Conservation (phyloP, 768 basidiomycete species). For the Amylocystis lapponica region DNA sequence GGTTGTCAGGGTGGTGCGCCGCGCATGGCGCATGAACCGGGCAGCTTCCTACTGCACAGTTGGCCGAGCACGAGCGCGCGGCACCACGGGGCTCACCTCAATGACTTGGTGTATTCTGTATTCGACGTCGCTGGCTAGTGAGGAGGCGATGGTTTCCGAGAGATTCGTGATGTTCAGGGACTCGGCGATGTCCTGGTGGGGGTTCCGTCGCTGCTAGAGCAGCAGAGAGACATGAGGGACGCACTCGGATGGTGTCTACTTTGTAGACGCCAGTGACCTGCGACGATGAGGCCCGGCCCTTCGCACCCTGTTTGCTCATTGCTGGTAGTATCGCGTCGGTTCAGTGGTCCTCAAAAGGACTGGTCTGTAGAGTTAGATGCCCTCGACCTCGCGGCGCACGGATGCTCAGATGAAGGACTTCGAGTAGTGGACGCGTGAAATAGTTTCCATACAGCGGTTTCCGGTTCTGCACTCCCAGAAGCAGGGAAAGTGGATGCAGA, state of each 20-base stretch:
- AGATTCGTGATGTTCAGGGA: slow-evolving; percentile 72
- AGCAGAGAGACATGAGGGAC: slow-evolving; percentile 9
- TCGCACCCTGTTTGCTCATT: slow-evolving; percentile 17
- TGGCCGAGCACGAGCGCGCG: background rate
- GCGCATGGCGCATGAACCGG: slow-evolving; percentile 93
- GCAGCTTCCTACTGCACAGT: slow-evolving; percentile 69
- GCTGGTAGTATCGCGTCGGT: no score
- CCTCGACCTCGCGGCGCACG: no score
- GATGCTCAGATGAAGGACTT: no score
- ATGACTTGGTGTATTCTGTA: slow-evolving; percentile 94
- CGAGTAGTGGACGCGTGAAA: no score
- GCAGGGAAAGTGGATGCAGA: no score
- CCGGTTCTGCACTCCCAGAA: no score
- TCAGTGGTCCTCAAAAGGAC: no score
- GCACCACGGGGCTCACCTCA: slow-evolving; percentile 58
- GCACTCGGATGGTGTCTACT: slow-evolving; percentile 24
- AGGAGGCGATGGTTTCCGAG: slow-evolving; percentile 71
- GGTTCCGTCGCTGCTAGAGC: slow-evolving; percentile 3
- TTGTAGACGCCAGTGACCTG: slow-evolving; percentile 25
- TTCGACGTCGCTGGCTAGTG: slow-evolving; percentile 93
- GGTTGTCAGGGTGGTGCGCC: slow-evolving; percentile 84
- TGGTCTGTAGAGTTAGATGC: no score
- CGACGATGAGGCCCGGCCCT: slow-evolving; percentile 8
- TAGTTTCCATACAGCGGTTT: no score
- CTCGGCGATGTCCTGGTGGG: slow-evolving; percentile 81